These are phyloP conservation scores for Hypericum androsaemum DNA, from an alignment of 345 rosid species.

Conservation along the genomic window DNA sequence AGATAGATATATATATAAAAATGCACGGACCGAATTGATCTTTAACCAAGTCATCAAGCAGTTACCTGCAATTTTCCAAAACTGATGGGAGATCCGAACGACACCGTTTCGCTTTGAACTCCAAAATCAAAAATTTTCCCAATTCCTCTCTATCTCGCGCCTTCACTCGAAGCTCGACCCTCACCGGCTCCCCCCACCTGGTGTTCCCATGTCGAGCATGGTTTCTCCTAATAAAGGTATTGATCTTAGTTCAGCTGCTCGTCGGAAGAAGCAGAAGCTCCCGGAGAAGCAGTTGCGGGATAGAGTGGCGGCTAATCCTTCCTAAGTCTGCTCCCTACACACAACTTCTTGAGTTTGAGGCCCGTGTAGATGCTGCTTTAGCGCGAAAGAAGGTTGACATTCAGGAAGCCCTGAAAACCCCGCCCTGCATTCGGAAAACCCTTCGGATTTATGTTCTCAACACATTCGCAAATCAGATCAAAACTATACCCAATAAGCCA, in stretches of 20 bases:
- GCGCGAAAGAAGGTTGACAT: no score
- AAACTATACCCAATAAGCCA: constrained; percentile 64
- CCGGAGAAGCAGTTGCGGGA: constrained; percentile 87
- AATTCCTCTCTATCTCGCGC: no score
- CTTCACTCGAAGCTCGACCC: no score
- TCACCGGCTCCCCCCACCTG: no score
- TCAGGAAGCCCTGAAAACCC: constrained; percentile 90
- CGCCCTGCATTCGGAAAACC: constrained; percentile 83
- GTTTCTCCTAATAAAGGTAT: constrained; percentile 62
- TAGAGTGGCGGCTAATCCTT: constrained; percentile 82
- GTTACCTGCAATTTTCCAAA: no score
- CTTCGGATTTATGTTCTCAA: constrained; percentile 87
- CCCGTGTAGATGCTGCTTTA: constrained; percentile 86
- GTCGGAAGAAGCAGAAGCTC: constrained; percentile 89
- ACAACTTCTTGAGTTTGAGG: constrained; percentile 93
- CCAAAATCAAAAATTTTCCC: no score
- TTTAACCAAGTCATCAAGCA: no score
- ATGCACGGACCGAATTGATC: no score
- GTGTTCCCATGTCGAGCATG: constrained; percentile 42
- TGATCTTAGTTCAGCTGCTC: constrained; percentile 71
- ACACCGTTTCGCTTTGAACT: no score
- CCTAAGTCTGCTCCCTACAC: constrained; percentile 95
- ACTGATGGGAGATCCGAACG: no score
- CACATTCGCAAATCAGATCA: constrained; percentile 78
- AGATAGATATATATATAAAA: no score